These are phyloP conservation scores for Suhomyces wounanorum DNA, from an alignment of 1,139 yeast genomes.

Conservation along the genomic window DNA sequence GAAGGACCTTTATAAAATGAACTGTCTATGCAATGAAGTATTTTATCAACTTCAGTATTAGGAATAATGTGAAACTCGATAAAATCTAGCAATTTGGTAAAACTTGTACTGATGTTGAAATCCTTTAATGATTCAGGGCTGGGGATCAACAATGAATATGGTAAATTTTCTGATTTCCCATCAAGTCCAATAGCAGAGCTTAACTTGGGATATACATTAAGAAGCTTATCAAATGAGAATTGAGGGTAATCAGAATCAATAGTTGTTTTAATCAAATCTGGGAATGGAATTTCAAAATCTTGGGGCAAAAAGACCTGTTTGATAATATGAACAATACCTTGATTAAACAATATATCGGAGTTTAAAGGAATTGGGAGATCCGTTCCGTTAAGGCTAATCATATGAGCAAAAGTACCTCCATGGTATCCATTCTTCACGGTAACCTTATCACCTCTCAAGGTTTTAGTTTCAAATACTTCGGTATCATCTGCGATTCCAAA, in stretches of 20 bases:
- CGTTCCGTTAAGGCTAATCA: constrained; percentile 32
- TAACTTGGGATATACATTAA: constrained; percentile 40
- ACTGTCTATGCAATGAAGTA: constrained; percentile 36
- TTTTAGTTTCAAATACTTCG: constrained; percentile 24
- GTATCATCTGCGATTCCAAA: constrained; percentile 34
- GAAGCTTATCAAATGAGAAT: constrained; percentile 48
- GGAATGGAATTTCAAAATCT: constrained; percentile 52
- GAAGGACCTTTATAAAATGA: constrained; percentile 4
- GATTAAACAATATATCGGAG: constrained; percentile 72
- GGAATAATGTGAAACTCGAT: constrained; percentile 73
- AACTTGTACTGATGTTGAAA: constrained; percentile 52
- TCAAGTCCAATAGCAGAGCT: constrained; percentile 21
- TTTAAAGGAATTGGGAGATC: constrained; percentile 39
- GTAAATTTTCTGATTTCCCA: constrained; percentile 24
- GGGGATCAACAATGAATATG: constrained; percentile 76
- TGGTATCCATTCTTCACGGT: constrained; percentile 22
- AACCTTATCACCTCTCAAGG: constrained; percentile 41
- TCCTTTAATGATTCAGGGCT: constrained; percentile 55
- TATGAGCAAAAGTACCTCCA: constrained; percentile 29
- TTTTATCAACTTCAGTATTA: constrained; percentile 39
- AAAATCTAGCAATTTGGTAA: constrained; percentile 52
- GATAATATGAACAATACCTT: constrained; percentile 84
- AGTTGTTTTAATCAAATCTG: constrained; percentile 54
- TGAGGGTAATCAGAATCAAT: constrained; percentile 44
- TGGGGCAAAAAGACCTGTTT: constrained; percentile 59